Percentiles rank a stretch among this genome's conserved stretches.
phyloP scores from a whole-genome alignment of 2,329 filamentous ascomycete species.

The Grosmannia penicillata region DNA sequence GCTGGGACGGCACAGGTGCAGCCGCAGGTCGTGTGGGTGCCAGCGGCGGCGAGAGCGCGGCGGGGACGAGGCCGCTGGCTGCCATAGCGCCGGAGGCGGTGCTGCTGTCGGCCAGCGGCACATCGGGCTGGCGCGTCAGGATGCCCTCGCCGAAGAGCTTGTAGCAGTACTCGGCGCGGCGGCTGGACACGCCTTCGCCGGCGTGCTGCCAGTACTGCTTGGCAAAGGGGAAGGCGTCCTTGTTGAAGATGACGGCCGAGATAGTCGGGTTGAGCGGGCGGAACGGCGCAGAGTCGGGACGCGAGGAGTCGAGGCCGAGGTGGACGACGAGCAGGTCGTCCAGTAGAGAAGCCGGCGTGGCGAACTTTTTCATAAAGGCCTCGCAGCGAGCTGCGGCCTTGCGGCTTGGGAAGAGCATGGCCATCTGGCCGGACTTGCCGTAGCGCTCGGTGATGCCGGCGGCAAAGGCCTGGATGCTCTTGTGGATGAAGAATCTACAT shows the following conservation, averaged over 20 bases:
- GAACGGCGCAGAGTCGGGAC: constrained; percentile 34
- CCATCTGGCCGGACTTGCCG: constrained; percentile 47
- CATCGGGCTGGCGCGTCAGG: constrained; percentile 20
- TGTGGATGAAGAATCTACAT: constrained; percentile 77
- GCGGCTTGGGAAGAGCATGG: constrained; percentile 70
- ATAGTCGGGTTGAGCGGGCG: constrained; percentile 42
- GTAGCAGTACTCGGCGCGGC: constrained; percentile 80
- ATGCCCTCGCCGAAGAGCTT: constrained; percentile 56
- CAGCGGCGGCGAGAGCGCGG: not conserved
- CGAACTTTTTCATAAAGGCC: constrained; percentile 52
- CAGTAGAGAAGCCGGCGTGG: constrained; percentile 30
- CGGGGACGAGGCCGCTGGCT: not conserved
- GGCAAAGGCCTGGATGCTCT: constrained; percentile 61
- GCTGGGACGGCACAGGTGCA: constrained; percentile 14
- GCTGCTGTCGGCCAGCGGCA: not conserved
- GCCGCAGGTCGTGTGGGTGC: constrained; percentile 2
- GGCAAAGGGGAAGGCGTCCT: constrained; percentile 53
- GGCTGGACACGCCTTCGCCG: constrained; percentile 82
- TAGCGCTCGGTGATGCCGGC: constrained; percentile 49
- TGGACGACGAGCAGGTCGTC: constrained; percentile 41
- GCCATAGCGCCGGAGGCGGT: not conserved
- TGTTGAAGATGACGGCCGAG: constrained; percentile 57
- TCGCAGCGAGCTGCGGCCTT: constrained; percentile 57
- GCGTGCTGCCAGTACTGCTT: constrained; percentile 97
- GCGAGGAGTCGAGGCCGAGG: constrained; percentile 45